Base-by-base conservation (phyloP, 2,329 filamentous ascomycete species). In the Magnaporthiopsis rhizophila region DNA sequence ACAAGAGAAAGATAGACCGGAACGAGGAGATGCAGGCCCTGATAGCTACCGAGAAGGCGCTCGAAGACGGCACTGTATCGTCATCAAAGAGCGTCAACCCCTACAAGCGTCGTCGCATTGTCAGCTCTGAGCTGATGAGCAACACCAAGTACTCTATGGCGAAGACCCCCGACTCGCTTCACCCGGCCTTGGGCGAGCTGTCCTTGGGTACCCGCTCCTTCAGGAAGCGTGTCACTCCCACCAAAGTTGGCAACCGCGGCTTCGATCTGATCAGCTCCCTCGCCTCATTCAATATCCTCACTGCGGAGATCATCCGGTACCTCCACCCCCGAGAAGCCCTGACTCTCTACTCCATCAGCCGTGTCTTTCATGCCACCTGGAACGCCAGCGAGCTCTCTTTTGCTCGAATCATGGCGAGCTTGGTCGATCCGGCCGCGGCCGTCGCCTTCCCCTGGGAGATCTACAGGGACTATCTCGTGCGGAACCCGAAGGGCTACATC, bases 311-410 rank as follows among this genome's bases (percentile, higher is more conserved):
- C 9, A 81, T 82, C 65, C 79, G 80, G 67, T 78, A 83, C 65
- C 79, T 91, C 26, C 72, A 74, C 9, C 74, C 84, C 0, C 71
- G 76, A 18, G 85, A 88, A 63, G 77, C 92, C 8, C 72, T 92
- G 65, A 81, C 77, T 59, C 79, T 92, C 45, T 91, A 89, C 77
- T 78, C 82, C 68, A 83, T 86, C 68, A 89, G 84, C 72, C 83
- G 79, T 64, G 78, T 82, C 50, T 88, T 90, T 71, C 83, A 91
- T 71, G 72, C 76, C 61, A 78, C 86, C 34, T 63, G 62, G 62
- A 30, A 63, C 57, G 62, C 62, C 24, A 63, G 50, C 57, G 62
- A 63, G 34, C 56, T 38, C 15, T 63, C 58, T 9, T 63, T 58
- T n/a, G 38, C 56, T 18, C 62, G 62, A 32, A 50, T 59, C 9